phyloP scores from a whole-genome alignment of 345 rosid genomes.

The Anacardium occidentale region DNA sequence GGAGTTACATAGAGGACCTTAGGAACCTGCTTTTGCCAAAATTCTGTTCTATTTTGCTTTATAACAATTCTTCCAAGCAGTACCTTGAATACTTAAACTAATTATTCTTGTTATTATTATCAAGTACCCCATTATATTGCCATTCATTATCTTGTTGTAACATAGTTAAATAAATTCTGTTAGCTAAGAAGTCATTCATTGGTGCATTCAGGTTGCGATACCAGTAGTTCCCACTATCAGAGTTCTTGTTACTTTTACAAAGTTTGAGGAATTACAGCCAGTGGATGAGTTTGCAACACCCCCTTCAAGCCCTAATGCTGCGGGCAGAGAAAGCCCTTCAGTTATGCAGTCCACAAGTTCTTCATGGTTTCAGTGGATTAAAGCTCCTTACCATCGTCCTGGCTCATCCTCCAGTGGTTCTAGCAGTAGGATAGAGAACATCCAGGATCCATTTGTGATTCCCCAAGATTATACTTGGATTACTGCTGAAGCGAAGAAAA shows the following conservation, averaged over 20 bases:
- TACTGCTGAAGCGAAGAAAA: conserved; percentile 78
- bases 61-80: no score
- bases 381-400: conserved; percentile 67
- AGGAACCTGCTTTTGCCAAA: not conserved
- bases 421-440: conserved; percentile 53
- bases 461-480: conserved; percentile 82
- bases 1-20: not conserved
- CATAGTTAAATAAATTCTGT: not conserved
- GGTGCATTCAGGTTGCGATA: conserved; percentile 73
- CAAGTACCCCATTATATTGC: not conserved
- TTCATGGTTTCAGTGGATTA: conserved; percentile 96
- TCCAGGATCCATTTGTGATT: conserved; percentile 75
- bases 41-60: not conserved
- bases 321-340: conserved; percentile 67
- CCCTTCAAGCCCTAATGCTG: conserved; percentile 72
- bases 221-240: conserved; percentile 95
- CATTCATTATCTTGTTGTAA: not conserved
- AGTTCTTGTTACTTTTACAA: conserved; percentile 84
- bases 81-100: not conserved
- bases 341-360: conserved; percentile 41
- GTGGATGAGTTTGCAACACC: conserved; percentile 87
- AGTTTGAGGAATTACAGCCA: conserved; percentile 85
- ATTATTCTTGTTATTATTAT: not conserved
- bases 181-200: conserved; percentile 15
- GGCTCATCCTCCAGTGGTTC: conserved; percentile 42